These are phyloP conservation scores for Combretum micranthum DNA, from an alignment of 345 rosid genomes.

Conservation along the genomic window DNA sequence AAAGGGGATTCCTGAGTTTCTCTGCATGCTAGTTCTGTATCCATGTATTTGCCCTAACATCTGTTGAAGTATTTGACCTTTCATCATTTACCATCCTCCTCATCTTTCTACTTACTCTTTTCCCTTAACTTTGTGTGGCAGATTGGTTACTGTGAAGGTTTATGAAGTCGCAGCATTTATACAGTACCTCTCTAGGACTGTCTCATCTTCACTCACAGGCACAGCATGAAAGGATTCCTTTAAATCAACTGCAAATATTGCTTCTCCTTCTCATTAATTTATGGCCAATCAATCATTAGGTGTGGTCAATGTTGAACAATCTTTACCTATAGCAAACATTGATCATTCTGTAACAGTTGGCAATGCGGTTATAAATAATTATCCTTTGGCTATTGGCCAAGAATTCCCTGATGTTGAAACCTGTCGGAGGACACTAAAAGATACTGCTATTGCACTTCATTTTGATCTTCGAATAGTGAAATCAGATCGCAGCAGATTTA, in stretches of 20 bases:
- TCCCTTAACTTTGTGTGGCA: constrained; percentile 10
- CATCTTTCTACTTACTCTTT: constrained; percentile 1
- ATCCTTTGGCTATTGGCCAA: constrained; percentile 64
- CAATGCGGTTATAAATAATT: constrained; percentile 17
- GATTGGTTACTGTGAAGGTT: constrained; percentile 12
- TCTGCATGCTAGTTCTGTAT: no score
- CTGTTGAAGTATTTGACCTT: no score
- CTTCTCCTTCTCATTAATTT: constrained; percentile 17
- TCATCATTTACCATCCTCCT: neutral
- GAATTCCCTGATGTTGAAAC: constrained; percentile 98
- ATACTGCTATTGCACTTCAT: constrained; percentile 88
- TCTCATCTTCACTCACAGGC: constrained; percentile 11
- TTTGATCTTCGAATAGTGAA: constrained; percentile 96
- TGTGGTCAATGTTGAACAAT: constrained; percentile 33
- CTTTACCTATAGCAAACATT: constrained; percentile 4
- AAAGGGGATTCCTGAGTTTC: no score
- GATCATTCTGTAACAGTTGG: constrained; percentile 2
- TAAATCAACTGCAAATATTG: constrained; percentile 12
- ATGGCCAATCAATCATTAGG: constrained; percentile 69
- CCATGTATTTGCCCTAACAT: no score
- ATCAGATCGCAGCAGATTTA: constrained; percentile 95
- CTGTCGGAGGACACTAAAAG: constrained; percentile 91
- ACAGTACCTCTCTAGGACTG: constrained; percentile 7
- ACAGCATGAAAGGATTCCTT: constrained; percentile 13
- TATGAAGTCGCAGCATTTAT: constrained; percentile 12